Evolutionary conservation across 345 rosid species (phyloP).

Genomic region (Ricinus communis): DNA sequence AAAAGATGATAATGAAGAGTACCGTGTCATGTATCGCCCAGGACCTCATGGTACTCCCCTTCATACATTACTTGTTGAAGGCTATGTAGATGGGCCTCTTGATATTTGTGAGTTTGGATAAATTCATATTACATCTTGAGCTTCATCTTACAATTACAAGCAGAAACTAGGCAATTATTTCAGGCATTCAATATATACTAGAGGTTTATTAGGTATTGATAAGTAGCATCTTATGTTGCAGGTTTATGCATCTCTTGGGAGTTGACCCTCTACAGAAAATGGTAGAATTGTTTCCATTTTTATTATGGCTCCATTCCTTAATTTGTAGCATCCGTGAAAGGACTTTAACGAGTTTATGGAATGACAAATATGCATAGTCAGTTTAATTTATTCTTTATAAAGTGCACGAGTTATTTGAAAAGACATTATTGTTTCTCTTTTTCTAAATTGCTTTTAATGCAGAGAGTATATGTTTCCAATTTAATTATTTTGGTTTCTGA

Average conservation of each 20-base stretch:
- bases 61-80: constrained; percentile 89
- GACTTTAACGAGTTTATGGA: constrained; percentile 1
- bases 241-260: constrained; percentile 94
- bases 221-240: constrained; percentile 29
- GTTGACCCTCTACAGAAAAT: constrained; percentile 64
- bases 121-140: not conserved
- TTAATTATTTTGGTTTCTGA: too few relatives aligned
- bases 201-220: not conserved
- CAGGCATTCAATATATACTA: not conserved
- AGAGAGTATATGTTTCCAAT: too few relatives aligned
- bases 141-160: constrained; percentile 11
- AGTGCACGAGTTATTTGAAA: not conserved
- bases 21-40: constrained; percentile 89
- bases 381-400: not conserved
- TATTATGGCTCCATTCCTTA: not conserved
- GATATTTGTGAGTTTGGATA: constrained; percentile 66
- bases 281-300: constrained; percentile 44
- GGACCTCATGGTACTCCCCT: constrained; percentile 82
- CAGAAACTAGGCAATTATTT: not conserved
- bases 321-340: not conserved
- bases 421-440: not conserved
- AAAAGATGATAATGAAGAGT: constrained; percentile 75
- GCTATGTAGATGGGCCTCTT: constrained; percentile 81
- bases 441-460: too few relatives aligned
- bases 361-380: not conserved